Base-by-base conservation (phyloP, 495 filamentous ascomycete species). In the Penicillium pulvis region DNA sequence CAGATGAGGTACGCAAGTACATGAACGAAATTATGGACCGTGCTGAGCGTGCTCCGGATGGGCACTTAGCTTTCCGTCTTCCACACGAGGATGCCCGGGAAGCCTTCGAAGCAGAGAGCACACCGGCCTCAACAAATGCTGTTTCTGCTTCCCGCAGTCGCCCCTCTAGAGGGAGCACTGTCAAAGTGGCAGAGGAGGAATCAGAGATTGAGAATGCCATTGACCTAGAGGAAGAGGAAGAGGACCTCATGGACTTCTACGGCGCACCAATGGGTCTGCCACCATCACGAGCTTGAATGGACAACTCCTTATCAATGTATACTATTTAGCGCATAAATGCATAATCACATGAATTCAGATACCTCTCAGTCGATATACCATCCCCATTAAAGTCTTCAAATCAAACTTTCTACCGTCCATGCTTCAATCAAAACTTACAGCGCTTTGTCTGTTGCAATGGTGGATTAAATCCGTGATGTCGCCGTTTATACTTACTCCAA, bases 1-100 rank as follows among this genome's bases (percentile, higher is more conserved):
- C 81, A 30, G 89, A 92, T 0, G 91, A 93, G 66, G 91, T 93
- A 19, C 79, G 81, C 57, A 84, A 84, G 58, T 91, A 92, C 57
- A 96, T 93, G 89, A 86, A 92, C 58, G 85, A 89, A 45, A 73
- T 91, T n/a, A 90, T 92, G 87, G 85, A 88, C 53, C 84, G 82
- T 5, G 85, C 85, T 59, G 88, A 87, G 30, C 81, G 88, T 47
- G 87, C 86, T 4, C 86, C 88, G 33, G 88, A 88, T 58, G 80
- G 89, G 0, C 78, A 88, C 19, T 75, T 89, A 3, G 87, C 87
- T 6, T 84, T 87, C 75, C 81, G 84, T 50, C 70, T 91, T 9
- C 87, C 87, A 2, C 73, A 75, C 26, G 79, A 79, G 28, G 75
- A 69, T 12, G 55, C 62, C 1, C 57, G 56, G 16, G 70, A 75